Evolutionary conservation across 305 asterid species (phyloP).

Genomic region (Solanum aculeatissimum): DNA sequence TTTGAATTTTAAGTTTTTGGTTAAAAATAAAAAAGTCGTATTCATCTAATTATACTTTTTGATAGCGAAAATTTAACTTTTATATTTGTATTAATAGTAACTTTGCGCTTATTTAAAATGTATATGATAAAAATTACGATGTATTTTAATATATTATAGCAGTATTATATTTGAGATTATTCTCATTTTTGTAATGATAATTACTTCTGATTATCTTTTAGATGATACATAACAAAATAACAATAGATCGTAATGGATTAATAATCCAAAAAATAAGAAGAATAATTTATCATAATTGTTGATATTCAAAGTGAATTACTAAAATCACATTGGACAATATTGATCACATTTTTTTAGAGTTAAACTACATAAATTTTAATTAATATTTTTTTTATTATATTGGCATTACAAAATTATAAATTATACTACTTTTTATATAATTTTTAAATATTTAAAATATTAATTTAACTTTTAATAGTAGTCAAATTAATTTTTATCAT

Average conservation of each 20-base stretch:
- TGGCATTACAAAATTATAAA: not conserved
- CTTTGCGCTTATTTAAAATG: too few relatives aligned
- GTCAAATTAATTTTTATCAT: not conserved
- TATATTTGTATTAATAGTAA: not conserved
- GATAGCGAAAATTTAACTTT: not conserved
- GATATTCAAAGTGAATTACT: too few relatives aligned
- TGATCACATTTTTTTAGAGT: not conserved
- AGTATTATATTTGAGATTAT: too few relatives aligned
- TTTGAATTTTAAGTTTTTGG: not conserved
- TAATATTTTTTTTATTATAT: not conserved
- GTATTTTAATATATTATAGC: too few relatives aligned
- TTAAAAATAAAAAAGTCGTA: not conserved
- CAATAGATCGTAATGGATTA: too few relatives aligned
- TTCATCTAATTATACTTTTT: not conserved
- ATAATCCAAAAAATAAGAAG: too few relatives aligned
- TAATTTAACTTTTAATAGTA: not conserved
- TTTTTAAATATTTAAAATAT: not conserved
- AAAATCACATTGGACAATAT: not conserved
- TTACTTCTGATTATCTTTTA: too few relatives aligned
- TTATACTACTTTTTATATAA: not conserved
- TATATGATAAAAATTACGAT: too few relatives aligned
- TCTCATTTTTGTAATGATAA: too few relatives aligned
- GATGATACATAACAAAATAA: too few relatives aligned
- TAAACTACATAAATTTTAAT: too few relatives aligned
- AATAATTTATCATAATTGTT: too few relatives aligned